Evolutionary conservation across 2,329 filamentous ascomycete genomes (phyloP).

Genomic region (Fusarium pilosicola): DNA sequence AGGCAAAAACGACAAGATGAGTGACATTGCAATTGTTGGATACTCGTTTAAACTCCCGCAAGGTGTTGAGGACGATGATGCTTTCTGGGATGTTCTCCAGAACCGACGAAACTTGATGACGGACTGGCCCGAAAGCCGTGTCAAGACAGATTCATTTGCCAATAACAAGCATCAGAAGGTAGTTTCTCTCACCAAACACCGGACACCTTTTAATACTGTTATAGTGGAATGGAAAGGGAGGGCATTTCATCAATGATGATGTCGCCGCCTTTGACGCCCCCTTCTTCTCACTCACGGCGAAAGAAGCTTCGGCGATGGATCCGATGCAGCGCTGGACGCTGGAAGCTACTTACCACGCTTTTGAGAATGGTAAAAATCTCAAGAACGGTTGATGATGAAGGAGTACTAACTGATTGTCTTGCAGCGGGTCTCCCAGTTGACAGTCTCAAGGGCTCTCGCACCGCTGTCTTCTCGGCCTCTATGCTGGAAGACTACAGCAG

Average conservation of each 20-base stretch:
- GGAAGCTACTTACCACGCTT: conserved; percentile 49
- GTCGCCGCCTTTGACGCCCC: conserved; percentile 50
- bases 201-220: background rate
- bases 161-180: conserved; percentile 6
- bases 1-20: background rate
- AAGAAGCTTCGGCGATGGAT: conserved; percentile 44
- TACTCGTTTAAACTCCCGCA: conserved; percentile 53
- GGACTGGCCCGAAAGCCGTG: background rate
- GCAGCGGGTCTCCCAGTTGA: conserved; percentile 47
- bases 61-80: conserved; percentile 43
- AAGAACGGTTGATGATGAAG: rapidly evolving
- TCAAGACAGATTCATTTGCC: background rate
- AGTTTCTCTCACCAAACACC: rapidly evolving
- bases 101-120: background rate
- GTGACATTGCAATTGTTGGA: conserved; percentile 49
- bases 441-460: conserved; percentile 43
- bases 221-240: background rate
- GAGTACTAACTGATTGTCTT: background rate
- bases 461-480: conserved; percentile 51
- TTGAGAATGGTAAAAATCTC: conserved; percentile 43
- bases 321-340: conserved; percentile 50
- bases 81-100: conserved; percentile 50
- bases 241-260: conserved; percentile 42
- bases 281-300: conserved; percentile 47
- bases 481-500: conserved; percentile 51